Base-by-base conservation (phyloP, 352 stramenopile species). In the Phytopythium boreale region DNA sequence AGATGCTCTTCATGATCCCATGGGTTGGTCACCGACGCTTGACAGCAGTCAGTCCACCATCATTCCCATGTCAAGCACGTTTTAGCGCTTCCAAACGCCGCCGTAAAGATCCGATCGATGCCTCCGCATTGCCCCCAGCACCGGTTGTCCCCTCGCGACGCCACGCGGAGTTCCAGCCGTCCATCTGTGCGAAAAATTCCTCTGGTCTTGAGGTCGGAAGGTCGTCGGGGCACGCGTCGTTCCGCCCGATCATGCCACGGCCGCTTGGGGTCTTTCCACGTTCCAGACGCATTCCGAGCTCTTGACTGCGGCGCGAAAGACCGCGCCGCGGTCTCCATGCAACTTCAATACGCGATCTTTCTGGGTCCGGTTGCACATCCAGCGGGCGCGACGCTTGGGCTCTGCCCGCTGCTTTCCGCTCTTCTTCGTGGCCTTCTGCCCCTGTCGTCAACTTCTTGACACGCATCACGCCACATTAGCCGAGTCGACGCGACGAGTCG, bases 221-320 rank as follows among this genome's bases (percentile, higher is more conserved):
- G 22, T 52, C 46, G 46, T 9, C 8, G 10, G 46, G 10, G 9
- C 10, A 27, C 26, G 46, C n/a, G 22, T 52, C 46, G 8, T 29
- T 29, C 22, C 10, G 22, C 12, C 9, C 24, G 4, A 17, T 17
- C 2, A 43, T 17, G n/a, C n/a, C 37, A 43, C 14, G 4, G 11
- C 22, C 19, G 15, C 46, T 2, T 6, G 39, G n/a, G 11, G 39
- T n/a, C 22, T 17, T 52, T 27, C 31, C 31, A 29, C 34, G 19
- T 5, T 41, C 31, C 31, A 46, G 52, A 58, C 17, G 52, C 52
- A 22, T 58, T 58, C 52, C 36, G 20, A 60, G 22, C 19, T 57
- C 27, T 43, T 7, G 27, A 39, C 34, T 7, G 34, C 34, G 34
- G 8, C 31, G 8, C 31, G 31, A 36, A 36, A 8, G 8, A 36